phyloP scores from a whole-genome alignment of 1,284 basidiomycete genomes.

The Ganoderma multipileum region DNA sequence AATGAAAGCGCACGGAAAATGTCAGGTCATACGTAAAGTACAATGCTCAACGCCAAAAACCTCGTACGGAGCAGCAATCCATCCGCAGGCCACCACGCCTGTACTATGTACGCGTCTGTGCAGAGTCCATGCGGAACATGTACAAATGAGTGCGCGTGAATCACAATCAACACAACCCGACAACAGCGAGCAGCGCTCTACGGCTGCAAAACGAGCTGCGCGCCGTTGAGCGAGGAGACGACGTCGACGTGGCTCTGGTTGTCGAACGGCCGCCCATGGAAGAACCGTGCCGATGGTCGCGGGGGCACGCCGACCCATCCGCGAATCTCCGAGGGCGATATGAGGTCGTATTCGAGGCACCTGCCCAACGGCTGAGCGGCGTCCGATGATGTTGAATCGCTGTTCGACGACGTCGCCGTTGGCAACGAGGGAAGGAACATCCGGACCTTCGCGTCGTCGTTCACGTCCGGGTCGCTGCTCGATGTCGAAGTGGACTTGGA shows the following conservation, averaged over 20 bases:
- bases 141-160: background rate
- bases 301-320: conserved; percentile 30
- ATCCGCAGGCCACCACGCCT: background rate
- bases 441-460: conserved; percentile 12
- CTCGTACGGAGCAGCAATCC: conserved; percentile 4
- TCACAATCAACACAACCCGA: background rate
- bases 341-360: conserved; percentile 31
- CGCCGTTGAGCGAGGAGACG: conserved; percentile 27
- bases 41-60: conserved; percentile 11
- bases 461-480: background rate
- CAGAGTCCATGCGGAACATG: background rate
- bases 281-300: conserved; percentile 11
- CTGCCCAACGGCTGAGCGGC: conserved; percentile 15
- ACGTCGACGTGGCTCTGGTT: conserved; percentile 26
- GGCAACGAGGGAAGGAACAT: conserved; percentile 20
- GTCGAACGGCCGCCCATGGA: background rate
- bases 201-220: conserved; percentile 28
- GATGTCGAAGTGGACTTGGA: background rate
- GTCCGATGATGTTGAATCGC: background rate
- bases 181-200: conserved; percentile 5
- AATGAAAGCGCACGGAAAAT: background rate
- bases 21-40: conserved; percentile 10
- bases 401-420: background rate
- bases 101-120: background rate
- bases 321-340: conserved; percentile 27